Evolutionary conservation across 805 yeast genomes (phyloP).

Genomic region (Zygotorulaspora chibaensis): DNA sequence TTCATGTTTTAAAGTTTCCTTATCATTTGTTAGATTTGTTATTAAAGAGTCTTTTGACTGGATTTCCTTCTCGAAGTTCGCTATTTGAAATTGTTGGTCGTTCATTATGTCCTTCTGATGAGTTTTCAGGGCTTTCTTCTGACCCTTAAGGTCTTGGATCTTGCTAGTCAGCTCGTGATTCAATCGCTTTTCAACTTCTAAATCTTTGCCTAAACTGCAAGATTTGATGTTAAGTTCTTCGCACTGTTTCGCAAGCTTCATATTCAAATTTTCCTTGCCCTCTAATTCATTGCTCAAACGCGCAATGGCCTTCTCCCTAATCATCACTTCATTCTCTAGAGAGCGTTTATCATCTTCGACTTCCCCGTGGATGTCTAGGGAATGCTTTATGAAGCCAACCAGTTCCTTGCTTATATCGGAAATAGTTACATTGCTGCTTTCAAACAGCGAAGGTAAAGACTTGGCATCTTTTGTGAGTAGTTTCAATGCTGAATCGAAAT

Average conservation of each 20-base stretch:
- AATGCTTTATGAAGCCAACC: constrained; percentile 5
- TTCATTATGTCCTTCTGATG: constrained; percentile 4
- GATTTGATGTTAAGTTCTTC: constrained; percentile 5
- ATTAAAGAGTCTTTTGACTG: constrained; percentile 1
- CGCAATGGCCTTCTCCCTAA: constrained; percentile 1
- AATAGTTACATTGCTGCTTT: constrained; percentile 4
- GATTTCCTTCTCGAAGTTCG: constrained; percentile 3
- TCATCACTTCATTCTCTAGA: constrained; percentile 2
- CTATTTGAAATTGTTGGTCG: constrained; percentile 1
- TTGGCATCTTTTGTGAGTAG: constrained; percentile 6
- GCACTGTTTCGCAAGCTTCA: constrained; percentile 3
- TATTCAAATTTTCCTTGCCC: constrained; percentile 3
- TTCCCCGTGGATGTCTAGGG: constrained; percentile 4
- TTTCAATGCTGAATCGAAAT: constrained; percentile 8
- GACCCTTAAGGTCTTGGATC: constrained; percentile 6
- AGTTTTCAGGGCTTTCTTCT: constrained; percentile 7
- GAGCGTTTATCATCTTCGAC: constrained; percentile 2
- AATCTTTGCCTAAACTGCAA: constrained; percentile 6
- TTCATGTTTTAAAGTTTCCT: neutral
- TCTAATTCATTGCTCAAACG: constrained; percentile 4
- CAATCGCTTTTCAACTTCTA: constrained; percentile 8
- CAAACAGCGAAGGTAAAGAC: neutral
- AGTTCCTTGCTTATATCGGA: constrained; percentile 11
- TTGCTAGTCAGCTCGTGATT: constrained; percentile 8
- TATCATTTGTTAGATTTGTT: neutral